A percentile compares a stretch with the other conserved stretches of the same genome.
These are phyloP conservation scores for Inga laurina DNA, from an alignment of 306 rosid species.

Conservation along the genomic window DNA sequence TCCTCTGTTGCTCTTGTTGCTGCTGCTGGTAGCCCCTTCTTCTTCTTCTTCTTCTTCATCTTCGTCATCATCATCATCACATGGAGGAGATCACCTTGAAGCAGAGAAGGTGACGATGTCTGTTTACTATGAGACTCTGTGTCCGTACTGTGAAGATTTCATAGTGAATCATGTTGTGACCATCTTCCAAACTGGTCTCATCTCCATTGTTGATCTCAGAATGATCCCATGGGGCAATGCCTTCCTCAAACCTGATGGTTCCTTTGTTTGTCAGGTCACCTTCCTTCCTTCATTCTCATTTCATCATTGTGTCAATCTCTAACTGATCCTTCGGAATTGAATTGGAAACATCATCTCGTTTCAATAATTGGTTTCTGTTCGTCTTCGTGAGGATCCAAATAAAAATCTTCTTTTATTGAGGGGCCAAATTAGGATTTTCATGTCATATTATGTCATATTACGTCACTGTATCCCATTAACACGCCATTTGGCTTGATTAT, in stretches of 20 bases:
- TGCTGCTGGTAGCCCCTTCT: constrained; percentile 32
- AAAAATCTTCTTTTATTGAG: background rate
- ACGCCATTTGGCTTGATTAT: no score
- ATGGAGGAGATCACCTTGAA: background rate
- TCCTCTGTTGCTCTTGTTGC: constrained; percentile 37
- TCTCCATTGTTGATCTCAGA: constrained; percentile 70
- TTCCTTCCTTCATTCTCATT: background rate
- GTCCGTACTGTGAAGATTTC: constrained; percentile 90
- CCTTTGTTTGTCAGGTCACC: constrained; percentile 67
- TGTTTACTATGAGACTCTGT: constrained; percentile 75
- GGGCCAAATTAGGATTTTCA: background rate
- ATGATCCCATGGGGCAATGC: constrained; percentile 95
- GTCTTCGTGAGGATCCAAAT: background rate
- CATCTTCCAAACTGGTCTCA: constrained; percentile 71
- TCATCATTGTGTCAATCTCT: background rate
- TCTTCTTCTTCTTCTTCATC: constrained; percentile 3
- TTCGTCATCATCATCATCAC: background rate
- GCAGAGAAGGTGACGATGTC: constrained; percentile 55
- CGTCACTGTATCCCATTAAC: background rate
- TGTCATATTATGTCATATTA: background rate
- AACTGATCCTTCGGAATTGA: background rate
- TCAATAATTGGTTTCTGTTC: background rate
- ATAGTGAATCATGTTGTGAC: constrained; percentile 64
- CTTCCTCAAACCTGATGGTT: constrained; percentile 52
- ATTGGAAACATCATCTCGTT: background rate